Base-by-base conservation (phyloP, 495 filamentous ascomycete genomes). In the Parachaetomium inaequale region DNA sequence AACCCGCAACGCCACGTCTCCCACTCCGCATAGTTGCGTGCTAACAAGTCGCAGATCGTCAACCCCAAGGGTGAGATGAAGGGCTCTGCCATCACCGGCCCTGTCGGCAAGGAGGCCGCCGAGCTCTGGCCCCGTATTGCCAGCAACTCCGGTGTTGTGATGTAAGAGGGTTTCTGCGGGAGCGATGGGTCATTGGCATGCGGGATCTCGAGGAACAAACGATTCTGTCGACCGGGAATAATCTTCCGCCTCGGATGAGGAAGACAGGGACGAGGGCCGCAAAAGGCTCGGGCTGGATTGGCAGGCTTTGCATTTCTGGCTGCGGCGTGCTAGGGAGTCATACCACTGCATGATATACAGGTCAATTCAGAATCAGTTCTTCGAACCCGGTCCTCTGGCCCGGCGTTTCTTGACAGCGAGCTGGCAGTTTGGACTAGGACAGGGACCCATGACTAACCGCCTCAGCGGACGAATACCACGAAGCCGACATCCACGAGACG, bases 41-140 rank as follows among this genome's bases (percentile, higher is more conserved):
- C 63, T 68, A 51, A 68, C 59, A 46, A 57, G 52, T 42, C 3
- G 45, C 74, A 96, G 92, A 99, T 98, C 74, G 95, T 99, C 84
- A 99, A 99, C 85, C 91, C 92, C 80, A 99, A 99, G 88, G 94
- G 94, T 82, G 94, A 99, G 84, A 99, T 99, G 94, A 99, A 99
- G 87, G 94, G 94, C 75, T 96, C 91, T 64, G 94, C 94, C 77
- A 98, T 99, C 75, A 99, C 94, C 68, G 94, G 94, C 61, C 95
- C 95, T 59, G 95, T 99, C 76, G 94, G 95, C 77, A 99, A 98
- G 88, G 94, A 98, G 81, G 95, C 94, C 77, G 94, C 94, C 78
- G 94, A 98, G 83, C 86, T 98, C 74, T 98, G 94, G 94, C 94
- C 94, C 78, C 94, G 94, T 96, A 98, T 98, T 80, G 94, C 94